phyloP scores from a whole-genome alignment of 176 grass and related monocot genomes.

The bread wheat (Triticum aestivum) region IWGSC_CS_RefSeq_v2.1 NC_057803.1:460040174-460040673 shows the following conservation, averaged over 20 bases:
- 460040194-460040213: slow-evolving; percentile 12
- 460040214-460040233: not conserved
- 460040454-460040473: slow-evolving; percentile 32
- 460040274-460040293: slow-evolving; percentile 4
- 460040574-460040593: slow-evolving; percentile 45
- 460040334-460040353: slow-evolving; percentile 13
- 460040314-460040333: slow-evolving; percentile 6
- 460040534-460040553: slow-evolving; percentile 69
- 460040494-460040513: slow-evolving; percentile 52
- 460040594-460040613: slow-evolving; percentile 29
- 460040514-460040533: slow-evolving; percentile 44
- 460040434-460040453: slow-evolving; percentile 21
- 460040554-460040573: slow-evolving; percentile 37
- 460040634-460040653: slow-evolving; percentile 26
- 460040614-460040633: slow-evolving; percentile 35
- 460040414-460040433: slow-evolving; percentile 9
- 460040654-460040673: slow-evolving; percentile 15
- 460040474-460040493: slow-evolving; percentile 53
- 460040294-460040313: slow-evolving; percentile 9
- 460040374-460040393: slow-evolving; percentile 5
- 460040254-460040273: not conserved
- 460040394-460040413: slow-evolving; percentile 1
- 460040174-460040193: slow-evolving; percentile 42
- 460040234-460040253: slow-evolving; percentile 23
- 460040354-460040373: slow-evolving; percentile 13